These are phyloP conservation scores for Solanum aculeatissimum DNA, from an alignment of 305 asterid species.

Conservation along the genomic window DNA sequence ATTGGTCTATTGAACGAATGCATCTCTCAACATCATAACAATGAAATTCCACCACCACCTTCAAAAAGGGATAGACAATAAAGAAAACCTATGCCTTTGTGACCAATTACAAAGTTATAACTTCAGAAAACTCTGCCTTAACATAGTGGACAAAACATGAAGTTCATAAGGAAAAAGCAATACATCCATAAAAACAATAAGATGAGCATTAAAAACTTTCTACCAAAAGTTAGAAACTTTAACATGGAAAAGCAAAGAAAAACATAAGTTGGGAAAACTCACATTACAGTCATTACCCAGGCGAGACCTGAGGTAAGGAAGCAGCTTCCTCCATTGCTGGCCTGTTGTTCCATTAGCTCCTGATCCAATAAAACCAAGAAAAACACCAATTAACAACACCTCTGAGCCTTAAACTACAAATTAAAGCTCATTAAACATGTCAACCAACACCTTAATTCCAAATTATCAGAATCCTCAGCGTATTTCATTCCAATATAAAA, in stretches of 20 bases:
- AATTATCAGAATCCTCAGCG: background rate
- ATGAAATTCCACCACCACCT: background rate
- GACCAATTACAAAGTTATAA: background rate
- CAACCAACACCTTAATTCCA: background rate
- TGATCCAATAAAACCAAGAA: constrained; percentile 4
- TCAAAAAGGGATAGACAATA: background rate
- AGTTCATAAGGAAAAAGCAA: background rate
- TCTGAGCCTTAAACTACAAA: background rate
- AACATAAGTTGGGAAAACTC: constrained; percentile 15
- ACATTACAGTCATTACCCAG: constrained; percentile 67
- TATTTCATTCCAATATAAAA: background rate
- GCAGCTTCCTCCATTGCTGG: constrained; percentile 73
- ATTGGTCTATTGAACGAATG: background rate
- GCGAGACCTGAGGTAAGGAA: constrained; percentile 73
- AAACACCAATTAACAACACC: background rate
- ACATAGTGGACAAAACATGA: background rate
- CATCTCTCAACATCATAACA: background rate
- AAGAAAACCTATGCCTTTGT: background rate
- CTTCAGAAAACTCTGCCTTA: background rate
- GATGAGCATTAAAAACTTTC: background rate
- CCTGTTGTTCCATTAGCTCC: constrained; percentile 74
- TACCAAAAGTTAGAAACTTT: background rate
- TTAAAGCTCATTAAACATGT: background rate
- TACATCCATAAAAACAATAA: background rate
- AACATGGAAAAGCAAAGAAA: background rate